Evolutionary conservation across 495 filamentous ascomycete species (phyloP).

Genomic region (Tuber calosporum): DNA sequence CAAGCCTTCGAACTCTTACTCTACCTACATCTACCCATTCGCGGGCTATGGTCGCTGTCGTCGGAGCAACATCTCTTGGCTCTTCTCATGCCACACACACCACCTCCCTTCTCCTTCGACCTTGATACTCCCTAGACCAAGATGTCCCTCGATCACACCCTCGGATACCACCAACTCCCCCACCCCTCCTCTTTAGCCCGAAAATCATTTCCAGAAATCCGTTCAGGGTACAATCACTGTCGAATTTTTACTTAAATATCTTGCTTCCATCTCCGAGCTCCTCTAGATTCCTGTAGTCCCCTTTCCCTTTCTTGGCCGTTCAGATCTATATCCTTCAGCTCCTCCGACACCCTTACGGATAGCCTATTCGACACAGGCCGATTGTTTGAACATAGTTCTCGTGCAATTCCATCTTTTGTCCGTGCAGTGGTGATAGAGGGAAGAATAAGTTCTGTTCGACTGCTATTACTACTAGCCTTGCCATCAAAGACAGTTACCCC

Average conservation of each 20-base stretch:
- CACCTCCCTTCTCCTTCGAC: background rate
- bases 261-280: background rate
- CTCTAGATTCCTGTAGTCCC: background rate
- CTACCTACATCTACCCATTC: background rate
- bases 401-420: background rate
- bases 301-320: background rate
- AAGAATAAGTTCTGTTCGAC: background rate
- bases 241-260: constrained; percentile 5
- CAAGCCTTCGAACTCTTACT: background rate
- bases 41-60: background rate
- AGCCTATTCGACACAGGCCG: background rate
- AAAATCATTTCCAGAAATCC: background rate
- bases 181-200: background rate
- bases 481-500: background rate
- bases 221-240: background rate
- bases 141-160: background rate
- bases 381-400: background rate
- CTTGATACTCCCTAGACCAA: background rate
- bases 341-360: background rate
- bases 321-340: background rate
- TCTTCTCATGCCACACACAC: background rate
- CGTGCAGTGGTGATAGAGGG: background rate
- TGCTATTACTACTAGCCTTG: background rate
- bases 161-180: background rate
- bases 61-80: background rate